These are phyloP conservation scores for Phytophthora sp. DNA, from an alignment of 352 stramenopile genomes.

Conservation along the genomic window DNA sequence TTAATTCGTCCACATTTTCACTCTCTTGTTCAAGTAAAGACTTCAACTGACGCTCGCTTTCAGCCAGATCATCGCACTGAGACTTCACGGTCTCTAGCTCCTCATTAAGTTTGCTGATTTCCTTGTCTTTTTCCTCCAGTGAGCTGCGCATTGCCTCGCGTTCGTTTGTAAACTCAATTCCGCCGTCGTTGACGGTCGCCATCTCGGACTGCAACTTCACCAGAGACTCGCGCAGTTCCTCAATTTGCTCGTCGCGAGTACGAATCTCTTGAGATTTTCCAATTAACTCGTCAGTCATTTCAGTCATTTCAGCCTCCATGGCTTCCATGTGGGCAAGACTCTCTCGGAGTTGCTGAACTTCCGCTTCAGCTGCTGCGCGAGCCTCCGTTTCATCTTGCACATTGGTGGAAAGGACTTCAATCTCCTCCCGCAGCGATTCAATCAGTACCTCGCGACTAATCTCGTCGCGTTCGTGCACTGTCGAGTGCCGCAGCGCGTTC, in stretches of 20 bases:
- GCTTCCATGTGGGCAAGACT: constrained; percentile 67
- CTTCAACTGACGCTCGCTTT: constrained; percentile 50
- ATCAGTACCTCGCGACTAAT: constrained; percentile 71
- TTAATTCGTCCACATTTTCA: constrained; percentile 45
- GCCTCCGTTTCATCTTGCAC: constrained; percentile 73
- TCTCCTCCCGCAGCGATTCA: constrained; percentile 67
- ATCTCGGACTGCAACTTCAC: constrained; percentile 56
- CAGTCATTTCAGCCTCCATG: constrained; percentile 77
- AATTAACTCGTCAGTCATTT: constrained; percentile 84
- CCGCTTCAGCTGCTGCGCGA: constrained; percentile 57
- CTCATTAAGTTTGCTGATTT: constrained; percentile 39
- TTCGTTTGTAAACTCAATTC: constrained; percentile 51
- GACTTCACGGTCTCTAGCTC: constrained; percentile 47
- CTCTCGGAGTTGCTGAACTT: constrained; percentile 64
- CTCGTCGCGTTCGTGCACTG: constrained; percentile 63
- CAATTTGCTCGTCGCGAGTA: constrained; percentile 65
- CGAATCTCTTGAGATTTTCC: constrained; percentile 76
- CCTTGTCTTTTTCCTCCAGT: constrained; percentile 40
- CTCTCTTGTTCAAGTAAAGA: constrained; percentile 50
- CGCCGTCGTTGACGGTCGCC: constrained; percentile 47
- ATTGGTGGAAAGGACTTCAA: constrained; percentile 64
- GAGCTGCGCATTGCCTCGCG: constrained; percentile 43
- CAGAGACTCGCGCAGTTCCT: constrained; percentile 52
- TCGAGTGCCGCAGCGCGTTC: constrained; percentile 52
- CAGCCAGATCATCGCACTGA: constrained; percentile 62